These are phyloP conservation scores for Thuja plicata DNA, from an alignment of 83 land plant genomes.

Conservation along the genomic window DNA sequence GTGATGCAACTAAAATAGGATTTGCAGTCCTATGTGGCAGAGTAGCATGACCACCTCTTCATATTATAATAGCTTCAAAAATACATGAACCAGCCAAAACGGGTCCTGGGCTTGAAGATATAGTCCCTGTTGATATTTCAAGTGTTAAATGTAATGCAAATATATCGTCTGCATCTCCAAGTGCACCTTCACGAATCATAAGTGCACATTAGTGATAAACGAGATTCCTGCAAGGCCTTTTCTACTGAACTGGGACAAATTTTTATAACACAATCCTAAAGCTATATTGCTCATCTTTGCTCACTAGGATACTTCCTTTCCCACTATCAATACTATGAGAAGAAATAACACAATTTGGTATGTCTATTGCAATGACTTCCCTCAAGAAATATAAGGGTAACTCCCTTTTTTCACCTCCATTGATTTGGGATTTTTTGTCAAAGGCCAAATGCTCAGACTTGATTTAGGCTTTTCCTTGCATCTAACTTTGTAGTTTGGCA, in stretches of 20 bases:
- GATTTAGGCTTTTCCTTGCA: not conserved
- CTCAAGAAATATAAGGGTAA: conserved; percentile 59
- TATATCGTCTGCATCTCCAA: conserved; percentile 76
- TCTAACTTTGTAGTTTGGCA: not conserved
- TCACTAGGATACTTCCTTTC: too few relatives aligned
- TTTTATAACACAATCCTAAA: too few relatives aligned
- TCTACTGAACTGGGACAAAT: too few relatives aligned
- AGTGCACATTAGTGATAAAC: too few relatives aligned
- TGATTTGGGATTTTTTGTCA: not conserved
- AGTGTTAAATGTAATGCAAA: conserved; percentile 76
- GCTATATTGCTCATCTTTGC: too few relatives aligned
- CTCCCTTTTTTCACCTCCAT: not conserved
- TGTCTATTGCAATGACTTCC: conserved; percentile 32
- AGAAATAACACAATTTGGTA: too few relatives aligned
- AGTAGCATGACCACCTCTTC: conserved; percentile 89
- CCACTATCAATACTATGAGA: too few relatives aligned
- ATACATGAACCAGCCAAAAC: conserved; percentile 56
- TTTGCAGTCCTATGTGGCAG: conserved; percentile 55
- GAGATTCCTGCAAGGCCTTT: too few relatives aligned
- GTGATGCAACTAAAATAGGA: conserved; percentile 73
- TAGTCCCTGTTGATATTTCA: conserved; percentile 43
- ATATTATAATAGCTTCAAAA: conserved; percentile 63
- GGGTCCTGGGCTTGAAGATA: conserved; percentile 55
- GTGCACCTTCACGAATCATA: conserved; percentile 39
- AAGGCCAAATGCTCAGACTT: not conserved